A percentile compares a stretch with the other conserved stretches of the same genome.
phyloP scores from a whole-genome alignment of 2,329 filamentous ascomycete species.

The Drechslera avenae region DNA sequence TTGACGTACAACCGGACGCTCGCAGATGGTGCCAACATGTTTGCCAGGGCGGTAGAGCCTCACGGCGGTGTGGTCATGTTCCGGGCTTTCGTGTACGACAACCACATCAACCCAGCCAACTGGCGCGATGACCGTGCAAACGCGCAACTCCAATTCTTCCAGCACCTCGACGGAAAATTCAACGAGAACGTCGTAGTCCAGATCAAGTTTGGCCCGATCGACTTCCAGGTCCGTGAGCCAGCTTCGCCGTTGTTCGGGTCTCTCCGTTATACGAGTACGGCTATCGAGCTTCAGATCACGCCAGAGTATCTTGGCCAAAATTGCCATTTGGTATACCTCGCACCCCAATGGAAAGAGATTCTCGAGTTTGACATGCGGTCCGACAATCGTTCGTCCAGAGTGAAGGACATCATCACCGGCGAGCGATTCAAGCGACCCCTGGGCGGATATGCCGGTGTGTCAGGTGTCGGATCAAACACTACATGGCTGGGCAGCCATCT shows the following conservation, averaged over 20 bases:
- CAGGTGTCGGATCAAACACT: conserved; percentile 68
- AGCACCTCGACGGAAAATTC: conserved; percentile 67
- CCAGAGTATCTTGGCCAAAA: conserved; percentile 77
- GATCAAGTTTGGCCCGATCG: conserved; percentile 75
- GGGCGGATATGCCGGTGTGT: conserved; percentile 68
- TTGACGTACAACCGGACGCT: conserved; percentile 72
- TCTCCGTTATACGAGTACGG: conserved; percentile 54
- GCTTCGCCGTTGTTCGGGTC: conserved; percentile 67
- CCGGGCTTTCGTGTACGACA: conserved; percentile 73
- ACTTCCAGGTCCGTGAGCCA: conserved; percentile 74
- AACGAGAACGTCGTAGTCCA: conserved; percentile 74
- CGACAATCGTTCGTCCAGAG: conserved; percentile 60
- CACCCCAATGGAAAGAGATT: conserved; percentile 71
- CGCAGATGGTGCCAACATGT: conserved; percentile 70
- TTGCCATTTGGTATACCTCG: conserved; percentile 69
- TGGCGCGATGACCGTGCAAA: conserved; percentile 73
- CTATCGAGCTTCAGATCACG: conserved; percentile 69
- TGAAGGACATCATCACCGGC: conserved; percentile 66
- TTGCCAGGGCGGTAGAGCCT: conserved; percentile 84
- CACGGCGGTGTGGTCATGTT: conserved; percentile 86
- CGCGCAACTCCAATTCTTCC: conserved; percentile 70
- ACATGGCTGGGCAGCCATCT: conserved; percentile 74
- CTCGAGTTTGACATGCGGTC: conserved; percentile 70
- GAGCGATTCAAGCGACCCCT: conserved; percentile 62
- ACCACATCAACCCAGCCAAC: conserved; percentile 60